Base-by-base conservation (phyloP, 768 basidiomycete genomes). In the Neoboletus magnificus region DNA sequence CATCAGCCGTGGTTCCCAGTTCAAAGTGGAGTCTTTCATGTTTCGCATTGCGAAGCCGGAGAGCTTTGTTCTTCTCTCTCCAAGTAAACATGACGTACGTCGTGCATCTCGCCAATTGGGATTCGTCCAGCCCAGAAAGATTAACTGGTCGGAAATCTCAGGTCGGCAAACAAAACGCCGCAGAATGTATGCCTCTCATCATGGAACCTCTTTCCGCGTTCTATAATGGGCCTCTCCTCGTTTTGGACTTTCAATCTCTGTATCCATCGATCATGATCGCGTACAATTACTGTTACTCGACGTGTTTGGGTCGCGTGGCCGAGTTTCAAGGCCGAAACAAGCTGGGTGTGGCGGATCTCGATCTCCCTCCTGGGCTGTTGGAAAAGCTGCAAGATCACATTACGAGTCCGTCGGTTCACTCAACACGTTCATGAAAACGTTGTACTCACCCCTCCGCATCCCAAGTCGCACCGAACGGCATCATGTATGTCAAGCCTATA, bases 261-360 rank as follows among this genome's bases (percentile, higher is more conserved):
- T 99, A 99, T 69, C 97, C 97, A 0, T 97, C 94, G 0, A 78
- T 98, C 56, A 98, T 98, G 96, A 96, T 98, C 62, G 96, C 94
- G 7, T 95, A 99, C 74, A 98, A 98, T 70, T 93, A 93, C 70
- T 93, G 91, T 66, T 95, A 93, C 68, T 98, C 95, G 27, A 99
- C 97, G 2, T 98, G 95, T 69, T 78, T 99, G 30, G 97, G 97
- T 11, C 84, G 95, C 13, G 77, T 92, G 37, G 77, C 79, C n/a
- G 79, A 85, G n/a, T 96, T 95, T 72, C 86, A 93, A 68, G 94
- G 89, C 10, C 80, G 81, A 27, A 86, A 89, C 68, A 96, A 96
- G 70, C 82, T 98, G 50, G 97, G 97, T 3, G 89, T 95, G 43
- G 75, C 82, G 40, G 82, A 93, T 57, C 77, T 91, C 18, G 76